These are phyloP conservation scores for Sporothrix brunneoviolacea DNA, from an alignment of 2,329 filamentous ascomycete species.

Conservation along the genomic window DNA sequence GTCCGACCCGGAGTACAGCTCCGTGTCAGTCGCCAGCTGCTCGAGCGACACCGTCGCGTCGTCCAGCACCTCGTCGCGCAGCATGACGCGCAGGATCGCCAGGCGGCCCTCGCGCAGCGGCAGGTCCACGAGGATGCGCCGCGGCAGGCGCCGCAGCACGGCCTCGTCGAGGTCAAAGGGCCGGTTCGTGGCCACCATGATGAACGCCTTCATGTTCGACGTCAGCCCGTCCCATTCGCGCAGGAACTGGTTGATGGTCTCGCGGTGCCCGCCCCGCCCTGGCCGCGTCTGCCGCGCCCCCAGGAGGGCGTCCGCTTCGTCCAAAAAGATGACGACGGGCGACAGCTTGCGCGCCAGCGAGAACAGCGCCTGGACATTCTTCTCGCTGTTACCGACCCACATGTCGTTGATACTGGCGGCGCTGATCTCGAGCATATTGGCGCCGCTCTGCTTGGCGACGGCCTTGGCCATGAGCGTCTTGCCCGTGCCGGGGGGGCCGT, in stretches of 20 bases:
- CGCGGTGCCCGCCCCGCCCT: constrained; percentile 66
- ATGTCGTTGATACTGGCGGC: constrained; percentile 92
- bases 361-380: constrained; percentile 91
- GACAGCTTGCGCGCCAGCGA: constrained; percentile 83
- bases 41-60: constrained; percentile 50
- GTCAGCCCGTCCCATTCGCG: constrained; percentile 92
- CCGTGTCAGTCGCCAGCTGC: constrained; percentile 58
- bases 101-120: constrained; percentile 55
- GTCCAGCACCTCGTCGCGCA: constrained; percentile 60
- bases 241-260: constrained; percentile 94
- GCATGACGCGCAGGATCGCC: constrained; percentile 60
- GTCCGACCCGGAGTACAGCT: constrained; percentile 76
- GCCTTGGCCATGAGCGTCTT: constrained; percentile 66
- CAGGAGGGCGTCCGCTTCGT: constrained; percentile 91
- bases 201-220: constrained; percentile 70
- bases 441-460: constrained; percentile 61
- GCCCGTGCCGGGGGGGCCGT: constrained; percentile 77
- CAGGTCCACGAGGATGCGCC: constrained; percentile 66
- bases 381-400: constrained; percentile 93
- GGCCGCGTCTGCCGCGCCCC: constrained; percentile 63
- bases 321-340: constrained; percentile 91
- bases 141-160: constrained; percentile 67
- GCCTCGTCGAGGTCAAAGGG: constrained; percentile 93
- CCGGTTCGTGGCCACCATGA: constrained; percentile 96
- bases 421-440: constrained; percentile 76